These are phyloP conservation scores for Yamadazyma blattariae DNA, from an alignment of 1,139 yeast genomes.

Conservation along the genomic window DNA sequence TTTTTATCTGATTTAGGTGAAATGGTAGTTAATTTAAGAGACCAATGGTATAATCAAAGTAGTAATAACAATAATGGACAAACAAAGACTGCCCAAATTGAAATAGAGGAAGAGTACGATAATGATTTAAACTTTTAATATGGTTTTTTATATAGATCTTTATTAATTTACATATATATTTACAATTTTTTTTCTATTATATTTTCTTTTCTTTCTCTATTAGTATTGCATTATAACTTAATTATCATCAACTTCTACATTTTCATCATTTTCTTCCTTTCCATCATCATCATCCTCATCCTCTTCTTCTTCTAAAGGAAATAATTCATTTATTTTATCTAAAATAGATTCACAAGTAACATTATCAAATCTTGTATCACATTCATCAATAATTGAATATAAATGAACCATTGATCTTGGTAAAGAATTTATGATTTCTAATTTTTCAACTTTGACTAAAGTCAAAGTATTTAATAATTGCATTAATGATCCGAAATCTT, in stretches of 20 bases:
- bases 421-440: constrained; percentile 77
- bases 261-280: constrained; percentile 9
- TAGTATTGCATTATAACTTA: too few relatives aligned
- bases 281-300: constrained; percentile 30
- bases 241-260: too few relatives aligned
- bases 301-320: constrained; percentile 42
- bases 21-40: constrained; percentile 36
- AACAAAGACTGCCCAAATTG: neutral
- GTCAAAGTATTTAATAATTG: constrained; percentile 48
- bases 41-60: constrained; percentile 40
- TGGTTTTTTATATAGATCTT: constrained; percentile 22
- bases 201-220: too few relatives aligned
- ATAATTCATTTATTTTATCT: constrained; percentile 44
- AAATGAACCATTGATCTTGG: constrained; percentile 80
- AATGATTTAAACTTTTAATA: constrained; percentile 18
- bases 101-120: constrained; percentile 14
- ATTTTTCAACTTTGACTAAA: constrained; percentile 77
- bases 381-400: constrained; percentile 83
- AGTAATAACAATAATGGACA: constrained; percentile 10
- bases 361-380: constrained; percentile 76
- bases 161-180: constrained; percentile 1
- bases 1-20: constrained; percentile 62
- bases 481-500: constrained; percentile 54
- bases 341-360: constrained; percentile 58
- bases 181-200: neutral